phyloP scores from a whole-genome alignment of 208 protist genomes.

The Trypanosoma melophagium region DNA sequence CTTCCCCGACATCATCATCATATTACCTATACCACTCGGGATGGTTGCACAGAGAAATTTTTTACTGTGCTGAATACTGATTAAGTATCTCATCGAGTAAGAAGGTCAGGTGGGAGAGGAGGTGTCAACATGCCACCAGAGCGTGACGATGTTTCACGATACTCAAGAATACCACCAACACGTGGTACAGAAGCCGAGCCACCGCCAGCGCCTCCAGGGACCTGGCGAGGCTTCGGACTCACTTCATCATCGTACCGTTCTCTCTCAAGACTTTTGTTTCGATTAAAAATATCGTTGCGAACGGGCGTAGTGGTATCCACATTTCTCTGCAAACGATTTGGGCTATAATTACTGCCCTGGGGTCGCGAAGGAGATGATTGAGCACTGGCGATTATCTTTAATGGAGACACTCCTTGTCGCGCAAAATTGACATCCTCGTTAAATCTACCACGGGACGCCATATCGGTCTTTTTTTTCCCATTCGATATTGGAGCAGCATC shows the following conservation, averaged over 20 bases:
- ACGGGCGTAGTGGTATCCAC: background rate
- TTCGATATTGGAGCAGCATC: no score
- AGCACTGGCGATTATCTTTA: background rate
- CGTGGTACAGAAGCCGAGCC: no score
- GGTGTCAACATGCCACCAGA: conserved; percentile 23
- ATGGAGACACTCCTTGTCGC: background rate
- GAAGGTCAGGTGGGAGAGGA: conserved; percentile 14
- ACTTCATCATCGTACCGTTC: conserved; percentile 15
- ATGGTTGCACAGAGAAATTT: no score
- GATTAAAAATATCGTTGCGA: background rate
- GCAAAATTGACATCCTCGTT: background rate
- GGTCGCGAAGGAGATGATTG: conserved; percentile 1
- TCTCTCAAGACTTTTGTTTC: conserved; percentile 9
- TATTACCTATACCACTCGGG: no score
- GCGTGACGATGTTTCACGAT: conserved; percentile 3
- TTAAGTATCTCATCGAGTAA: background rate
- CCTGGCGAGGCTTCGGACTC: conserved; percentile 9
- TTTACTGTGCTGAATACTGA: no score
- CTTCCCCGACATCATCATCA: no score
- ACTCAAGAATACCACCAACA: conserved; percentile 1
- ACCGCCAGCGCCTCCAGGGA: background rate
- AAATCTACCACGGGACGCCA: background rate
- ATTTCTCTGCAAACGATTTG: background rate
- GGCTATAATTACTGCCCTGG: background rate
- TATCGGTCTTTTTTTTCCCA: background rate